These are phyloP conservation scores for Solanum pimpinellifolium DNA, from an alignment of 257 asterid genomes.

Conservation along the genomic window DNA sequence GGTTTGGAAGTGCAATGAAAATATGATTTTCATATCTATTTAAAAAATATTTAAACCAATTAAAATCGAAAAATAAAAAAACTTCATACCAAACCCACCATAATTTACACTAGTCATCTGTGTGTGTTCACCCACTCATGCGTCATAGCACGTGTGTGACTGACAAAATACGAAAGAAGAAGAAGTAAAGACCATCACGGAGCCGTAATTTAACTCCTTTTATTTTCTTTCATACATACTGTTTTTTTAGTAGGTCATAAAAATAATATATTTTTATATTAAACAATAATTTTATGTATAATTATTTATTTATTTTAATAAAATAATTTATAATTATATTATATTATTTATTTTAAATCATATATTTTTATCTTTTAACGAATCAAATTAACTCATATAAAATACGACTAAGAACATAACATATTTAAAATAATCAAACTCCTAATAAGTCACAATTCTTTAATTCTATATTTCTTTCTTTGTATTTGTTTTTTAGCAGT, in stretches of 20 bases:
- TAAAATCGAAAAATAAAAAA: too few species aligned
- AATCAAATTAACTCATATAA: too few species aligned
- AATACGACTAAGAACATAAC: neutral
- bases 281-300: too few species aligned
- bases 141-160: neutral
- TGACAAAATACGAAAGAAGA: neutral
- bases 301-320: too few species aligned
- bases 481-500: neutral
- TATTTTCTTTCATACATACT: neutral
- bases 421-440: neutral
- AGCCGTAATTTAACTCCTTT: slow-evolving; percentile 13
- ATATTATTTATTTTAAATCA: too few species aligned
- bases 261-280: too few species aligned
- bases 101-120: neutral
- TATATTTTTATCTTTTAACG: neutral
- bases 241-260: too few species aligned
- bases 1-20: too few species aligned
- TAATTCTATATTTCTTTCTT: neutral
- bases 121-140: neutral
- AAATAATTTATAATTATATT: too few species aligned
- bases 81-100: neutral
- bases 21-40: neutral
- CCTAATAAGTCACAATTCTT: neutral
- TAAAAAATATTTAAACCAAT: neutral
- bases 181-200: slow-evolving; percentile 23